Conservation (phyloP, 306 rosid genomes). For the Sophora flavescens region DNA sequence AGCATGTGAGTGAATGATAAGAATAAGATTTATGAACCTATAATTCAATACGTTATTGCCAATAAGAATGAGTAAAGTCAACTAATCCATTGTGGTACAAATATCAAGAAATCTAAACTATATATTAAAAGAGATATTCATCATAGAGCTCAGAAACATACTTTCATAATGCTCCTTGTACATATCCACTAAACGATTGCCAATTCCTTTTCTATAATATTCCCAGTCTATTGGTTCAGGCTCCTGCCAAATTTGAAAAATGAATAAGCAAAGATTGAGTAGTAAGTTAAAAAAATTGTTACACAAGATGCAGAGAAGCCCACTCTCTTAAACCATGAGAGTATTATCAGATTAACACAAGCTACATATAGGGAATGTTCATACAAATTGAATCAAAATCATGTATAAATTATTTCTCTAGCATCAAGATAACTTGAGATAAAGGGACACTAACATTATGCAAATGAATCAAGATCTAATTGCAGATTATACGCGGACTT, state of each 20-base stretch:
- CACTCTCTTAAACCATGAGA: too few species aligned
- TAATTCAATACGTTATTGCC: neutral
- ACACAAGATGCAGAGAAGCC: too few species aligned
- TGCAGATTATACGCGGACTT: neutral
- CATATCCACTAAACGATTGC: conserved; percentile 94
- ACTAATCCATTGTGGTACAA: neutral
- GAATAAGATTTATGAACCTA: neutral
- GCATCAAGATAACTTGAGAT: neutral
- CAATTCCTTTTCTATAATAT: conserved; percentile 92
- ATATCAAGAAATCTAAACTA: conserved; percentile 1
- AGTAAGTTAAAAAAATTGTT: neutral
- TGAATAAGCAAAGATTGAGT: neutral
- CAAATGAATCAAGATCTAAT: neutral
- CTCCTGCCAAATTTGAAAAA: conserved; percentile 63
- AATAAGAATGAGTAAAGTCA: too few species aligned
- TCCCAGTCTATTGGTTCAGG: conserved; percentile 99
- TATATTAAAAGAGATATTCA: conserved; percentile 7
- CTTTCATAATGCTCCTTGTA: conserved; percentile 97
- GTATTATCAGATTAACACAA: neutral
- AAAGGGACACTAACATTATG: neutral
- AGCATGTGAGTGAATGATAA: neutral
- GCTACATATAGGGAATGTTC: neutral
- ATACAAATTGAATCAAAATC: neutral
- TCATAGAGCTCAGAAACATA: conserved; percentile 53
- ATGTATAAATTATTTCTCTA: neutral